Evolutionary conservation across 345 rosid species (phyloP), one percentile per base, ranked within the genome.

Genomic region (Arabidopsis suecica): DNA sequence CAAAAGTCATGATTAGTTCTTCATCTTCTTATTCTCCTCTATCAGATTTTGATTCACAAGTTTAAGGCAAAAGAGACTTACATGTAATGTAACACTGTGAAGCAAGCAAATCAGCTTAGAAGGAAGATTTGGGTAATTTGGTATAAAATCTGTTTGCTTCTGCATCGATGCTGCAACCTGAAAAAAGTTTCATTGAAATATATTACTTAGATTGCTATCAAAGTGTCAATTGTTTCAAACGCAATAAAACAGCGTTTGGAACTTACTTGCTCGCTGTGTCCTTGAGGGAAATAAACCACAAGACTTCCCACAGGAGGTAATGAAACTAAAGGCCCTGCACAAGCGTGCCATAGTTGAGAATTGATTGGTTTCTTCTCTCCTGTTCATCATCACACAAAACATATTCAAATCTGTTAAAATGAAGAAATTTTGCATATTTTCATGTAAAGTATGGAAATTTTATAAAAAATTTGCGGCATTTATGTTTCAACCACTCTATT

Each of bases 141-240:
- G 99, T 34, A 88, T 84, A 66, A 86, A 84, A 69, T 89, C 91
- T 23, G 83, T 82, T 73, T 88, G 89, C 79, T 85, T 95, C 84
- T 88, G 88, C 97, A 92, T 85, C 9, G 99, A 88, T 57, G 94
- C 97, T 5, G 98, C 97, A 51, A 95, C 99, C 98, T 92, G 89
- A 56, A 73, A 56, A 73, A 37, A 58, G 23, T 23, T n/a, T 32
- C 49, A 61, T 60, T 53, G 36, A 66, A 20, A 42, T 16, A 30
- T 28, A 1, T 9, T 28, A 42, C 28, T 33, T 40, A 4, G 34
- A 59, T 28, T 60, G 20, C 36, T 38, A 7, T 2, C 4, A 34
- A 56, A 22, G 23, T 2, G 7, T 5, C 1, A 9, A 18, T n/a
- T 9, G 34, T 73, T 13, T 34, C 30, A 66, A 74, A 65, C 30